Evolutionary conservation across 257 asterid species (phyloP), one percentile per base, ranked within the genome.

Genomic region (Capsicum rhomboideum): DNA sequence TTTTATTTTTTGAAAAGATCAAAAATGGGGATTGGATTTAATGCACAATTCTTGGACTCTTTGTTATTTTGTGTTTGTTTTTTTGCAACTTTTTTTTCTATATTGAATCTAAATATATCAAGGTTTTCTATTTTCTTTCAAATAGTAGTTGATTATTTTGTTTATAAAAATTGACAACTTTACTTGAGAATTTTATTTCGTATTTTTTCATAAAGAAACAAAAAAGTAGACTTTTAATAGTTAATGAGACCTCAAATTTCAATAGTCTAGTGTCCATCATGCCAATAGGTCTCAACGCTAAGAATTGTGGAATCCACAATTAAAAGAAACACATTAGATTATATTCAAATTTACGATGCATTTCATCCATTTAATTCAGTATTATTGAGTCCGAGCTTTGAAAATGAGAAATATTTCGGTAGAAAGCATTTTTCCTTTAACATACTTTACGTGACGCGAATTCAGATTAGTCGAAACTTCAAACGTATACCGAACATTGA

Each of bases 401-500:
- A 8, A 5, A 42, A 5, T 42, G 8, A 42, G 7, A 50, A 13
- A 56, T 20, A n/a, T 10, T 13, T 26, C n/a, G 6, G 23, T 61
- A 23, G 17, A 11, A 6, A 64, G 3, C 6, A 29, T 7, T 53
- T 16, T 17, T 6, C 44, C 1, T 28, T 64, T 0, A 6, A 28
- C 0, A 26, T 16, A 0, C 21, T 12, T 64, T 64, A 64, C 18
- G 13, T 0, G 0, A 6, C 0, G 2, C 0, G 2, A 13, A 28
- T 28, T 63, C 14, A 29, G 1, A 28, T 64, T 64, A 61, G 14
- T 6, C 0, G 0, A 61, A 61, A 12, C 0, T 26, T 0, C 0
- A 61, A 61, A 61, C 0, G 5, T 12, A 61, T 5, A 61, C 28
- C 0, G 0, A 61, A 61, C 23, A 2, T 0, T 61, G 11, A 0